These are phyloP conservation scores for Ustilago sp. DNA, from an alignment of 1,284 basidiomycete species.

Conservation along the genomic window DNA sequence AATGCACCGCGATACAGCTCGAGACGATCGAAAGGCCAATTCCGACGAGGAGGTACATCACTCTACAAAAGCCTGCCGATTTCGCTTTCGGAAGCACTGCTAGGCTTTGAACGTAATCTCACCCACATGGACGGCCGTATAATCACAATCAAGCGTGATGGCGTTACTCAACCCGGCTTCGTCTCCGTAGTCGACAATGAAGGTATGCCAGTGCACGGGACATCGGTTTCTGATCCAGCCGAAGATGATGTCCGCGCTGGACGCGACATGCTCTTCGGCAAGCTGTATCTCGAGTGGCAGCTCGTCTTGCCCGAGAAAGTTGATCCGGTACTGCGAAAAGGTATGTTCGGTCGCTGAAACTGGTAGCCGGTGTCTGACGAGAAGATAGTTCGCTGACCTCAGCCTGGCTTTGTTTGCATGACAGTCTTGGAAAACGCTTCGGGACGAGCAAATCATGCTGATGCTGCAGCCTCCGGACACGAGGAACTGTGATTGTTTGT, in stretches of 20 bases:
- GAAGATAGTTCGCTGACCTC: background rate
- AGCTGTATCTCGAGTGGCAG: conserved; percentile 65
- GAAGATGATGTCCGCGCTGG: conserved; percentile 37
- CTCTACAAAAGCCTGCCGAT: conserved; percentile 63
- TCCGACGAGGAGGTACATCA: conserved; percentile 58
- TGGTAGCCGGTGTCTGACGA: no score
- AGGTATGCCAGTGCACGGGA: conserved; percentile 63
- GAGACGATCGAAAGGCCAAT: conserved; percentile 49
- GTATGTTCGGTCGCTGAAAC: conserved; percentile 18
- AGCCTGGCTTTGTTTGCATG: background rate
- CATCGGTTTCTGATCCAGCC: conserved; percentile 30
- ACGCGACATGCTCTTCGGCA: conserved; percentile 51
- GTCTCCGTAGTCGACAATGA: conserved; percentile 57
- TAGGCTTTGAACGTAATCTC: conserved; percentile 63
- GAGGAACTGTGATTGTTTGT: conserved; percentile 15
- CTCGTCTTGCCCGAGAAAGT: conserved; percentile 60
- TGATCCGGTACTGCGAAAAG: conserved; percentile 46
- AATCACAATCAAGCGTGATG: conserved; percentile 50
- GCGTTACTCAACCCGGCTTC: conserved; percentile 63
- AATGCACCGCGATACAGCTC: conserved; percentile 17
- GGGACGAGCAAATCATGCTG: conserved; percentile 9
- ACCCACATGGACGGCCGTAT: conserved; percentile 64
- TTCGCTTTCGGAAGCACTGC: conserved; percentile 63
- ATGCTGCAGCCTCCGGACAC: conserved; percentile 1
- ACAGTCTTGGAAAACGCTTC: conserved; percentile 28